Evolutionary conservation across 768 basidiomycete species (phyloP).

Genomic region (Termitomyces sp.): DNA sequence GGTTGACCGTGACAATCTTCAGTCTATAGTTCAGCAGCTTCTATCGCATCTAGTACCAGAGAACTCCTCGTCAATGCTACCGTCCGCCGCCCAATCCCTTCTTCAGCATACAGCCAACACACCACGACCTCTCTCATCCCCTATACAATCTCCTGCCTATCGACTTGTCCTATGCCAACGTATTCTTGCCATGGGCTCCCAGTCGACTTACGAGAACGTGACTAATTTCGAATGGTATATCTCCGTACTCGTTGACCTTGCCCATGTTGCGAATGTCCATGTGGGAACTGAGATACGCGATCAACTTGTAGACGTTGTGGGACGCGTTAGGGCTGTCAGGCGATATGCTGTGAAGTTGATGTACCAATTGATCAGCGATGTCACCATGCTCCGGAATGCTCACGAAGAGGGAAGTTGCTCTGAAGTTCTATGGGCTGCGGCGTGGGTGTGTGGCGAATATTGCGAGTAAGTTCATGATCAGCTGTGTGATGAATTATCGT

Average conservation of each 20-base stretch:
- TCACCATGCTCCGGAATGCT: slow-evolving; percentile 62
- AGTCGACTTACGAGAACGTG: slow-evolving; percentile 80
- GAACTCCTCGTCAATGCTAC: slow-evolving; percentile 39
- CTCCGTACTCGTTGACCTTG: slow-evolving; percentile 88
- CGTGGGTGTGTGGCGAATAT: slow-evolving; percentile 96
- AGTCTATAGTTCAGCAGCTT: slow-evolving; percentile 86
- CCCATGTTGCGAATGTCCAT: slow-evolving; percentile 79
- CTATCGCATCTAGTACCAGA: slow-evolving; percentile 79
- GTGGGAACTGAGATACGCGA: slow-evolving; percentile 76
- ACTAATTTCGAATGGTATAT: slow-evolving; percentile 97
- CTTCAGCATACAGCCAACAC: slow-evolving; percentile 31
- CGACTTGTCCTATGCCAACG: slow-evolving; percentile 76
- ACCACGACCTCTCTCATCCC: slow-evolving; percentile 35
- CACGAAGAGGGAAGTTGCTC: slow-evolving; percentile 70
- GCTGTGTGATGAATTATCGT: neutral
- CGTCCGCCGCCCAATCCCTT: slow-evolving; percentile 60
- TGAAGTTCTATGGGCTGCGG: slow-evolving; percentile 89
- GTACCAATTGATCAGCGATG: slow-evolving; percentile 77
- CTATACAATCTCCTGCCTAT: slow-evolving; percentile 78
- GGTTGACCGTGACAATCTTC: slow-evolving; percentile 81
- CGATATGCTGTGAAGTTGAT: slow-evolving; percentile 80
- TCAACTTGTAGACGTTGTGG: slow-evolving; percentile 82
- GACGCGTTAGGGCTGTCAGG: slow-evolving; percentile 71
- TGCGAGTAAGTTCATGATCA: slow-evolving; percentile 55
- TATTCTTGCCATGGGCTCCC: slow-evolving; percentile 83